Evolutionary conservation across 2,329 filamentous ascomycete genomes (phyloP).

Genomic region (Furcasterigmium sp.): DNA sequence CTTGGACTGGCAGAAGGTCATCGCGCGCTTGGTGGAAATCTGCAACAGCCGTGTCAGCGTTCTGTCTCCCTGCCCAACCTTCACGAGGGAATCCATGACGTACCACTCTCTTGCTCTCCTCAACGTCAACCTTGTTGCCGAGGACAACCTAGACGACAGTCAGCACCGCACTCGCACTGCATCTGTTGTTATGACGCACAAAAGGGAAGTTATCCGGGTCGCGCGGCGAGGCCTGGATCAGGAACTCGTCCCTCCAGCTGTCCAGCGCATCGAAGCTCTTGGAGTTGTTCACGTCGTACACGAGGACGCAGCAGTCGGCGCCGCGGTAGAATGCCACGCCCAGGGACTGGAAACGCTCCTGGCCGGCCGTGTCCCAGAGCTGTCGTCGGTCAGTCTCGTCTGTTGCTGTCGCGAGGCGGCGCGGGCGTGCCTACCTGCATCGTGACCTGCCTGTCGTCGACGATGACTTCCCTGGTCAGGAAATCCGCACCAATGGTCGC

Average conservation of each 20-base stretch:
- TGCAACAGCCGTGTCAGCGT: slow-evolving; percentile 23
- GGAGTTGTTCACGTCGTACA: slow-evolving; percentile 98
- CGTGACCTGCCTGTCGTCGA: slow-evolving; percentile 94
- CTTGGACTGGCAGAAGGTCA: slow-evolving; percentile 97
- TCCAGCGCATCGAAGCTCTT: slow-evolving; percentile 99
- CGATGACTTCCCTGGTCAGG: slow-evolving; percentile 93
- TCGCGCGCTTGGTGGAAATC: slow-evolving; percentile 93
- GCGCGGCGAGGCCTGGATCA: slow-evolving; percentile 93
- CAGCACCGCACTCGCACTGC: slow-evolving; percentile 7
- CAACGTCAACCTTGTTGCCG: slow-evolving; percentile 98
- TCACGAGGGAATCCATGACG: slow-evolving; percentile 21
- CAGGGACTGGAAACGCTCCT: slow-evolving; percentile 95
- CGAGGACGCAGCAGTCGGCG: slow-evolving; percentile 94
- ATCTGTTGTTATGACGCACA: slow-evolving; percentile 47
- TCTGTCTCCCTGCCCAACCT: background rate
- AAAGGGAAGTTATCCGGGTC: slow-evolving; percentile 98
- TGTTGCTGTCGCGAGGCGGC: background rate
- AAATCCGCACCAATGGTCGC: slow-evolving; percentile 98
- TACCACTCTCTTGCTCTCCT: slow-evolving; percentile 93
- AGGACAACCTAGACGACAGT: slow-evolving; percentile 66
- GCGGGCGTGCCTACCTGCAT: slow-evolving; percentile 69
- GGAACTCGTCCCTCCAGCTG: slow-evolving; percentile 96
- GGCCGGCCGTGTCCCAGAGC: slow-evolving; percentile 97
- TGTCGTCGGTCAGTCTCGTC: slow-evolving; percentile 26
- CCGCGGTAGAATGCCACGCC: slow-evolving; percentile 97